Evolutionary conservation across 352 stramenopile species (phyloP), one percentile per base, ranked within the genome.

Genomic region (Pythium coloratum): DNA sequence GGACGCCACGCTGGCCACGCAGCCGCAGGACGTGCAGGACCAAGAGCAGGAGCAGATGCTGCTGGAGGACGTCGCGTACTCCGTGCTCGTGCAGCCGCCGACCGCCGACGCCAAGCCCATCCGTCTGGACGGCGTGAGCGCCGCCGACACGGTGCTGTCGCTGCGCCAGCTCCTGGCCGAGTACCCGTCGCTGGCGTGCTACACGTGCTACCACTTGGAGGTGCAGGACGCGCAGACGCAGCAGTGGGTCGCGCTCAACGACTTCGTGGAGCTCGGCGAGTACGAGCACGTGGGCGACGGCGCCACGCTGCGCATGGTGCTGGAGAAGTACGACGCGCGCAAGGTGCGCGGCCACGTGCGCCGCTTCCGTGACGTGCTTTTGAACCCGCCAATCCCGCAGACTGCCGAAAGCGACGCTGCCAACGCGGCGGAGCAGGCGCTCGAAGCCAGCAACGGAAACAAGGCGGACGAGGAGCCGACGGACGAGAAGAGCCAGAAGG

Each of bases 131-230:
- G 79, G 80, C 62, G 76, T 96, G 34, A 94, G 86, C 63, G 58
- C 76, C 2, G 75, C 76, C 36, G 86, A 96, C 72, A 95, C 86
- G 16, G 84, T 96, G 62, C 73, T 95, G 59, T 81, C 86, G 50
- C 72, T 96, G 66, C 86, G 87, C 55, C 88, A 96, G 70, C 73
- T 95, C 53, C 73, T 96, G 40, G 85, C 81, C 66, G 89, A 96
- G 75, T 90, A 91, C 73, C 89, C 89, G 13, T 56, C 76, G 67
- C 83, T 96, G 24, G 86, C 89, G 6, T 88, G 82, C 76, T 90
- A 93, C 71, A 96, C 89, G 69, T 94, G 86, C 73, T 96, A 94
- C 76, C 89, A 85, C 66, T 65, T 96, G 34, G 89, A 96, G 56
- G 78, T 76, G 36, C 73, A 76, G 51, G 71, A 55, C 16, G 40